Conservation (phyloP, 2,329 filamentous ascomycete genomes). For the Leptographium wingfieldii region DNA sequence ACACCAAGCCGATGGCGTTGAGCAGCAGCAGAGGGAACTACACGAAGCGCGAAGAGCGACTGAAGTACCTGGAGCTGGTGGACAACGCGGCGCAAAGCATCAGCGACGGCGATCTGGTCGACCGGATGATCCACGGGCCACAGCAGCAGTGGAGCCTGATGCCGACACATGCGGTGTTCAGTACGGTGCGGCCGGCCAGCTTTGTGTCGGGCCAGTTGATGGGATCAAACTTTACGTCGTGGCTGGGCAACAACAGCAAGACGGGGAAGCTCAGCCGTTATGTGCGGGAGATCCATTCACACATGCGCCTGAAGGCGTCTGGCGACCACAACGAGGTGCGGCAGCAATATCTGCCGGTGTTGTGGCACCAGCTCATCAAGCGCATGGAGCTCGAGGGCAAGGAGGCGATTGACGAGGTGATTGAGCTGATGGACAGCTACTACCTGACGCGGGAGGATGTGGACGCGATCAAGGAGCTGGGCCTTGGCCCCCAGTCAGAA, state of each 20-base stretch:
- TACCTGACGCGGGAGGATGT: constrained; percentile 91
- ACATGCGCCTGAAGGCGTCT: constrained; percentile 85
- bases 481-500: constrained; percentile 72
- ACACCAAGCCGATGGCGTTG: constrained; percentile 59
- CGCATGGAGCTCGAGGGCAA: constrained; percentile 67
- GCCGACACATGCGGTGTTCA: constrained; percentile 92
- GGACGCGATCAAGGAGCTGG: constrained; percentile 83
- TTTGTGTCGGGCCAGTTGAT: constrained; percentile 70
- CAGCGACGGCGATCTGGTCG: constrained; percentile 90
- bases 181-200: constrained; percentile 82
- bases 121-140: constrained; percentile 95
- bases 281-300: constrained; percentile 88
- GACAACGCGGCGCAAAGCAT: constrained; percentile 90
- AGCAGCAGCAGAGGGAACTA: constrained; percentile 42
- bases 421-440: constrained; percentile 94
- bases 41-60: constrained; percentile 52
- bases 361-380: constrained; percentile 73
- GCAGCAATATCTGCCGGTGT: constrained; percentile 80
- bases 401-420: constrained; percentile 68
- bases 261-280: constrained; percentile 63
- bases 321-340: constrained; percentile 89
- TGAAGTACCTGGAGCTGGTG: constrained; percentile 76
- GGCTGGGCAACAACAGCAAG: constrained; percentile 94
- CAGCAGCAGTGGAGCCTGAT: constrained; percentile 98
- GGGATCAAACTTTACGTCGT: constrained; percentile 68